These are phyloP conservation scores for Phyllostachys edulis DNA, from an alignment of 176 grass and related monocot species.

Conservation along the genomic window DNA sequence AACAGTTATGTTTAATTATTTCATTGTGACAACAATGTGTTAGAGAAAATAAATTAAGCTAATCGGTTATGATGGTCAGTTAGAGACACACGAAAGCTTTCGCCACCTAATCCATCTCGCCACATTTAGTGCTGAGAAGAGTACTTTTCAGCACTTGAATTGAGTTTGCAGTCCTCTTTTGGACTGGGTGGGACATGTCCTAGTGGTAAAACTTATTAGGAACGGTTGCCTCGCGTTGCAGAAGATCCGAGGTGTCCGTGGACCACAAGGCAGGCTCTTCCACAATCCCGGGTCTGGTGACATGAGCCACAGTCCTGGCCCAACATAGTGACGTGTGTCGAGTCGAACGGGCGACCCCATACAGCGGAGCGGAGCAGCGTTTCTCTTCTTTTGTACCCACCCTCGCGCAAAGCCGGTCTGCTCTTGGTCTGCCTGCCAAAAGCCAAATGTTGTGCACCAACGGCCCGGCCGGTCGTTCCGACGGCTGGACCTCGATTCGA, in stretches of 20 bases:
- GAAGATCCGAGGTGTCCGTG: conserved; percentile 15
- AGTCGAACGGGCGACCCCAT: conserved; percentile 8
- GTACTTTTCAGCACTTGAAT: neutral
- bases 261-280: conserved; percentile 24
- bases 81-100: neutral
- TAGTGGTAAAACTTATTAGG: too few species aligned
- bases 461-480: conserved; percentile 28
- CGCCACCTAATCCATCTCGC: neutral
- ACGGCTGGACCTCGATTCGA: conserved; percentile 6
- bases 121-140: too few species aligned
- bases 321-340: conserved; percentile 42
- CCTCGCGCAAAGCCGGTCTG: conserved; percentile 1
- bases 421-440: conserved; percentile 26
- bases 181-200: neutral
- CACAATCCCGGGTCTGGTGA: conserved; percentile 55
- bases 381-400: neutral
- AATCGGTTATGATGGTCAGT: neutral
- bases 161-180: neutral
- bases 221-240: too few species aligned
- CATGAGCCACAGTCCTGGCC: conserved; percentile 49
- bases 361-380: neutral
- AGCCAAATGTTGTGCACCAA: conserved; percentile 10
- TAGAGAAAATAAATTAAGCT: too few species aligned
- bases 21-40: accelerated
- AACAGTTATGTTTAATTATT: neutral